Evolutionary conservation across 768 basidiomycete species (phyloP), one percentile per base, ranked within the genome.

Genomic region (Phaeolepiota aurea): DNA sequence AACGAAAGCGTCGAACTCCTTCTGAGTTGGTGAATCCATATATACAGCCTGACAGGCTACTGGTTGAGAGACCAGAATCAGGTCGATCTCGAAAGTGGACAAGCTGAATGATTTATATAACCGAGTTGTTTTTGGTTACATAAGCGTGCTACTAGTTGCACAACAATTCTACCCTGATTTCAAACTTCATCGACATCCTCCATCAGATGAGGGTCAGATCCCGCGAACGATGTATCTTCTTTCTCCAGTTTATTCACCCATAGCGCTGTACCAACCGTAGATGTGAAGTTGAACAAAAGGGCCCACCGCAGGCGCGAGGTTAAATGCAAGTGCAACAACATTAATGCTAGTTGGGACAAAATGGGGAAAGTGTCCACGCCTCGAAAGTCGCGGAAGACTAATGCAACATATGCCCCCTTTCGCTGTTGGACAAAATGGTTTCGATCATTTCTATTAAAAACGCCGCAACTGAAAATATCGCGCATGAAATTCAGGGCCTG

Each of bases 1-100:
- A 59, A 87, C 66, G 65, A 91, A 89, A 3, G 88, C 87, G 46
- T 81, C 74, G 43, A 86, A 70, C 59, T 91, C 87, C 55, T 78
- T 77, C 44, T 61, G 60, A 52, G 68, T 58, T 2, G 63, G 48
- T 15, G 52, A 47, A 35, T 70, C 65, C 28, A 50, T 66, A 68
- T 68, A 28, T 40, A n/a, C 21, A 9, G 16, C 12, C 19, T 9
- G 37, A n/a, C n/a, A n/a, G 34, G 9, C 32, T 35, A 18, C 18
- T 20, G 38, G 16, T 22, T 11, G 38, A 18, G 10, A 2, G 19
- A 20, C 20, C 14, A 42, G 23, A 13, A 36, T n/a, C n/a, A n/a
- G n/a, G n/a, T n/a, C n/a, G n/a, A n/a, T n/a, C n/a, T n/a, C n/a
- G n/a, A n/a, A n/a, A n/a, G n/a, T n/a, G n/a, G n/a, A n/a, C n/a